These are phyloP conservation scores for Fusarium neocosmosporiellum DNA, from an alignment of 2,329 filamentous ascomycete species.

Conservation along the genomic window DNA sequence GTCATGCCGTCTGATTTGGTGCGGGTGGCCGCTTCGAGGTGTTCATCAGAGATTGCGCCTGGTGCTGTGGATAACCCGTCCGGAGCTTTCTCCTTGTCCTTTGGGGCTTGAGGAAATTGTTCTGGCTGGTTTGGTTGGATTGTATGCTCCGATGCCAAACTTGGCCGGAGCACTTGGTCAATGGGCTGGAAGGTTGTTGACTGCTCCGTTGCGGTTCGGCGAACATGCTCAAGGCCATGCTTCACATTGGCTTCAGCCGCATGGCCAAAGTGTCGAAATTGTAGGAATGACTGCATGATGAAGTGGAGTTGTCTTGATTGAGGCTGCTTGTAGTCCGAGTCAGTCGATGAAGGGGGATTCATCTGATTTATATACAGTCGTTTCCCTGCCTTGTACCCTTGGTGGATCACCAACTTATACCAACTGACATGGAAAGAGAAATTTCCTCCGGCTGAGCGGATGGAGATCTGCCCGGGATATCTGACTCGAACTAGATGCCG, in stretches of 20 bases:
- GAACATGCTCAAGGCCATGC: not conserved
- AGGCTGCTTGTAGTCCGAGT: not conserved
- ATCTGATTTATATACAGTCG: not conserved
- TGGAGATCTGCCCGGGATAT: not conserved
- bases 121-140: not conserved
- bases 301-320: not conserved
- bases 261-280: not conserved
- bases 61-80: not conserved
- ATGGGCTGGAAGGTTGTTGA: not conserved
- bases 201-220: not conserved
- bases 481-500: not conserved
- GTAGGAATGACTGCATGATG: not conserved
- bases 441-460: not conserved
- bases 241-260: not conserved
- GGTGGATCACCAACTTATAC: not conserved
- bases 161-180: not conserved
- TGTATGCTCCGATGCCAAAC: not conserved
- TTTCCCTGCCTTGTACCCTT: not conserved
- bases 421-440: not conserved
- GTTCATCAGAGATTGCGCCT: not conserved
- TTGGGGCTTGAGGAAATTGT: not conserved
- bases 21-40: not conserved
- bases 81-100: not conserved
- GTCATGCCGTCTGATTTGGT: not conserved
- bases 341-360: not conserved